Percentiles rank a stretch among this genome's conserved stretches.
These are phyloP conservation scores for Thermothelomyces thermophilus DNA, from an alignment of 2,329 filamentous ascomycete genomes.

Conservation along the genomic window DNA sequence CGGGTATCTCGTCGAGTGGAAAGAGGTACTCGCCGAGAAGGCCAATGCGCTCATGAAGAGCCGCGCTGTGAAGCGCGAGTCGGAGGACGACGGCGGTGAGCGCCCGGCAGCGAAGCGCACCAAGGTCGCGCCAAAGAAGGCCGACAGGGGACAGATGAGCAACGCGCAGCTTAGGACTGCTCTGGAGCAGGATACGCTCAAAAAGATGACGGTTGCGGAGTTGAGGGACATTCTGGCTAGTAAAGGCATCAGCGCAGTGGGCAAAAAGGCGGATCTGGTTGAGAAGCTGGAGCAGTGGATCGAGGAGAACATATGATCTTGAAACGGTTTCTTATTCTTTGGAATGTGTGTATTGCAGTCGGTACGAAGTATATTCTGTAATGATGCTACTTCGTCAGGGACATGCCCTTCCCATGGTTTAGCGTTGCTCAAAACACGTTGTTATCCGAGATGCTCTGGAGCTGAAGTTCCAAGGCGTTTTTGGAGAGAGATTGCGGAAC, in stretches of 20 bases:
- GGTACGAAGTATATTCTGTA: background rate
- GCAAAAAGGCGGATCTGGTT: conserved; percentile 48
- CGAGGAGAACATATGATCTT: conserved; percentile 37
- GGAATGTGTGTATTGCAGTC: background rate
- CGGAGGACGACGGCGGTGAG: conserved; percentile 38
- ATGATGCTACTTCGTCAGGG: too few relatives aligned
- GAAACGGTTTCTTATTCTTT: background rate
- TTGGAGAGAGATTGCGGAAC: too few relatives aligned
- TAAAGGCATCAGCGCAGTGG: conserved; percentile 43
- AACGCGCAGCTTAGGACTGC: conserved; percentile 41
- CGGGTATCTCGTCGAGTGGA: conserved; percentile 71
- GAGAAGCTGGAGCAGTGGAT: conserved; percentile 53
- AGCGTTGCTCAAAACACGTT: too few relatives aligned
- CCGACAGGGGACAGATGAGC: conserved; percentile 33
- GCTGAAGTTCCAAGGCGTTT: too few relatives aligned
- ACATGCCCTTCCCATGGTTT: too few relatives aligned
- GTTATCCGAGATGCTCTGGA: too few relatives aligned
- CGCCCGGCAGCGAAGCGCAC: conserved; percentile 39
- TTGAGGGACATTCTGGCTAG: conserved; percentile 43
- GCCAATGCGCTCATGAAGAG: conserved; percentile 32
- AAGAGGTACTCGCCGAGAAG: conserved; percentile 57
- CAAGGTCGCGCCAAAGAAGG: conserved; percentile 29
- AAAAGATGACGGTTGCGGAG: conserved; percentile 49
- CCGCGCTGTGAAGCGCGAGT: conserved; percentile 46
- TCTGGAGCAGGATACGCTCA: conserved; percentile 40